A percentile compares a stretch with the other conserved stretches of the same genome.
These are phyloP conservation scores for Candida odintsovae DNA, from an alignment of 805 yeast genomes.

Conservation along the genomic window DNA sequence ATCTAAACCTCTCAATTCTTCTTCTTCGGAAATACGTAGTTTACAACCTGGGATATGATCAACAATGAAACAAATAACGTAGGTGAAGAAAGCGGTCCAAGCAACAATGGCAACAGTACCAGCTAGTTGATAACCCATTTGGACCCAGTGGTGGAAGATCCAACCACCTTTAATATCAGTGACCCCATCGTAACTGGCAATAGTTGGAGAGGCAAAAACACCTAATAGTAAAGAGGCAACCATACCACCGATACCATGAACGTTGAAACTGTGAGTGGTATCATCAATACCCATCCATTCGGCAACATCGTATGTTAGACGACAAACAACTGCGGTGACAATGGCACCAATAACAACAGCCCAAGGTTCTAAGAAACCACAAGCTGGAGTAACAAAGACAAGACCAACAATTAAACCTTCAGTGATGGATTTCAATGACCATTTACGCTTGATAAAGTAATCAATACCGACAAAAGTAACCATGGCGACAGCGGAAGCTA, in stretches of 20 bases:
- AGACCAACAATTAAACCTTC: constrained; percentile 94
- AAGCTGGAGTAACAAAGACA: constrained; percentile 96
- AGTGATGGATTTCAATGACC: constrained; percentile 90
- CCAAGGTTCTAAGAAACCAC: constrained; percentile 89
- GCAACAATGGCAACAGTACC: constrained; percentile 31
- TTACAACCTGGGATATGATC: constrained; percentile 47
- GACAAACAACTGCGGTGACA: constrained; percentile 75
- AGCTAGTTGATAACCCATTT: constrained; percentile 86
- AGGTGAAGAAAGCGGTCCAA: constrained; percentile 42
- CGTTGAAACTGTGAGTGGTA: constrained; percentile 88
- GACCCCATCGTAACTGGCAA: constrained; percentile 82
- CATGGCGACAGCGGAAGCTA: constrained; percentile 86
- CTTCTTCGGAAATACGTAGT: constrained; percentile 39
- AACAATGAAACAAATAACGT: constrained; percentile 38
- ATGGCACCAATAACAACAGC: constrained; percentile 82
- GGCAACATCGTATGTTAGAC: constrained; percentile 80
- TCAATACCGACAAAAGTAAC: constrained; percentile 85
- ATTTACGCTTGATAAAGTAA: constrained; percentile 75
- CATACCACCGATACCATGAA: constrained; percentile 95
- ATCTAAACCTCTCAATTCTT: constrained; percentile 48
- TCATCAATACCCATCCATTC: constrained; percentile 79
- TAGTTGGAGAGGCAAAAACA: constrained; percentile 76
- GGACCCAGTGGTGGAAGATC: constrained; percentile 87
- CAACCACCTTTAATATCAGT: constrained; percentile 90
- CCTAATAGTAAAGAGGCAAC: constrained; percentile 83